A percentile compares a stretch with the other conserved stretches of the same genome.
Conservation (phyloP, 2,329 filamentous ascomycete species). For the Colletotrichum sp. region DNA sequence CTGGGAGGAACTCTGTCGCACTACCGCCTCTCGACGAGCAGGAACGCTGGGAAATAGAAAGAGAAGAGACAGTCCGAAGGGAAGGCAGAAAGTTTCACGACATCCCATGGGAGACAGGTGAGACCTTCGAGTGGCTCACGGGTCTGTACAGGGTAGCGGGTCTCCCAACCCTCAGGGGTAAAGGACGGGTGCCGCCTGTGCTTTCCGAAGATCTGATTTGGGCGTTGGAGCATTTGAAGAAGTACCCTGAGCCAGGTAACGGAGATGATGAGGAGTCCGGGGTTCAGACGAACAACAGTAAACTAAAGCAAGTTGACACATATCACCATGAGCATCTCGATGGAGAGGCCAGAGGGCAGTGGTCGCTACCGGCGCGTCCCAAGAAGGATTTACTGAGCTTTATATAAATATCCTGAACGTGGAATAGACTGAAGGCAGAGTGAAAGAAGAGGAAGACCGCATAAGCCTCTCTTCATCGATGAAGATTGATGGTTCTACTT, state of each 20-base stretch:
- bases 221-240: slow-evolving; percentile 52
- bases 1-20: slow-evolving; percentile 39
- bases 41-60: slow-evolving; percentile 49
- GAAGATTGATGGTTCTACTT: neutral
- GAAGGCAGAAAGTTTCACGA: slow-evolving; percentile 55
- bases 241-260: slow-evolving; percentile 46
- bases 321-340: neutral
- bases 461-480: neutral
- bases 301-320: neutral
- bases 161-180: slow-evolving; percentile 49
- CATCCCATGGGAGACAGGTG: slow-evolving; percentile 55
- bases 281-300: neutral
- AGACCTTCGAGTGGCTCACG: slow-evolving; percentile 52
- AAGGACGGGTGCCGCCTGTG: slow-evolving; percentile 50
- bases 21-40: slow-evolving; percentile 46
- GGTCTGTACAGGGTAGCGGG: slow-evolving; percentile 54
- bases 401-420: neutral
- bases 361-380: neutral
- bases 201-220: slow-evolving; percentile 47
- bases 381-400: slow-evolving; percentile 11
- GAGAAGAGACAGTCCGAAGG: slow-evolving; percentile 31
- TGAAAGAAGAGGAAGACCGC: accelerated
- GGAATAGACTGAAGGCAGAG: accelerated
- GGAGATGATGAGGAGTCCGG: neutral
- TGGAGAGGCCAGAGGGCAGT: neutral